Conservation (phyloP, 73 alveolate species). For the Chromera velia region DNA sequence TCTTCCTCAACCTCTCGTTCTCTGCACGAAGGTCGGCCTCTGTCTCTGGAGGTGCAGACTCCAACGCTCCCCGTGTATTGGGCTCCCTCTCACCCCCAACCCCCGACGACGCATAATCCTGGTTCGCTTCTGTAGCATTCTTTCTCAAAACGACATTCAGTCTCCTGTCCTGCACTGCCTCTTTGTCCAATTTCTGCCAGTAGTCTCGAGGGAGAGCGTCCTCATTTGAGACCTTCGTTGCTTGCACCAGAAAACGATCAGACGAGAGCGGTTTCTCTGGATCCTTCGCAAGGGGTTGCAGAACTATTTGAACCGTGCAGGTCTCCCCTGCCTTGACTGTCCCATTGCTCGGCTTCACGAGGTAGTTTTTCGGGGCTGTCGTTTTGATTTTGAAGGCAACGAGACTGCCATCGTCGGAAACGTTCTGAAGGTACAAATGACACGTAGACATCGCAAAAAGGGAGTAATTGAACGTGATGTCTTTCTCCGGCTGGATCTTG, state of each 20-base stretch:
- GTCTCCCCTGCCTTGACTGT: slow-evolving; percentile 22
- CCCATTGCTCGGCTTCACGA: slow-evolving; percentile 55
- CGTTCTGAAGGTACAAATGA: slow-evolving; percentile 10
- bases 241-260: not conserved
- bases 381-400: slow-evolving; percentile 53
- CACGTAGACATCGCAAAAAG: no score
- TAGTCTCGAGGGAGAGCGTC: not conserved
- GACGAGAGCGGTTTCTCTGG: not conserved
- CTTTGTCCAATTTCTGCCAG: not conserved
- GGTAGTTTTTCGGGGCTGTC: slow-evolving; percentile 51
- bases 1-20: no score
- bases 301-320: not conserved
- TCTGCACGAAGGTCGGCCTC: no score
- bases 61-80: no score
- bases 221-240: not conserved
- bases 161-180: not conserved
- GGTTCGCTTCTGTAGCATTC: no score
- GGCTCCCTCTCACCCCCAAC: no score
- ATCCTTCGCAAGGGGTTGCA: not conserved
- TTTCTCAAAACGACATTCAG: not conserved
- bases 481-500: no score
- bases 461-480: no score
- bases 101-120: no score
- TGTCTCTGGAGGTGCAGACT: no score
- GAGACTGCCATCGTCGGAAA: slow-evolving; percentile 19